These are phyloP conservation scores for Taiozyma sp. DNA, from an alignment of 1,139 yeast species.

Conservation along the genomic window DNA sequence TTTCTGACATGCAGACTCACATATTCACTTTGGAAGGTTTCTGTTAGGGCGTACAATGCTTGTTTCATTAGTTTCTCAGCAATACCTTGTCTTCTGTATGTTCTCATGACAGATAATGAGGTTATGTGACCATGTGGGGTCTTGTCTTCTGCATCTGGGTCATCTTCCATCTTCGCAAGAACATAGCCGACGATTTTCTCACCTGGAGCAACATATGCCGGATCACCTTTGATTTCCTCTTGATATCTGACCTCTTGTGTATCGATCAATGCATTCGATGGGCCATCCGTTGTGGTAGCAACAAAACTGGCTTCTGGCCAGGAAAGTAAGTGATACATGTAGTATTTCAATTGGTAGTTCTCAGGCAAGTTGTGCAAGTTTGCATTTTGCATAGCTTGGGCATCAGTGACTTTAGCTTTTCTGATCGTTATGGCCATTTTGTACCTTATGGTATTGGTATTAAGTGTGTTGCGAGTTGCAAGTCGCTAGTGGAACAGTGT, in stretches of 20 bases:
- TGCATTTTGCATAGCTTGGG: conserved; percentile 95
- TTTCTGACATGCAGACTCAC: conserved; percentile 93
- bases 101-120: conserved; percentile 89
- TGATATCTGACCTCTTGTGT: conserved; percentile 15
- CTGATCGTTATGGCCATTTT: conserved; percentile 82
- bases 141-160: conserved; percentile 65
- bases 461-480: too few relatives aligned
- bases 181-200: conserved; percentile 93
- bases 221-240: conserved; percentile 33
- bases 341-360: conserved; percentile 87
- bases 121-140: conserved; percentile 93
- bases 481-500: too few relatives aligned
- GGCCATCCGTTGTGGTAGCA: conserved; percentile 63
- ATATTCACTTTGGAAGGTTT: conserved; percentile 74
- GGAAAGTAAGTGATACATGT: conserved; percentile 85
- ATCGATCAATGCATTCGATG: conserved; percentile 16
- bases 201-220: conserved; percentile 51
- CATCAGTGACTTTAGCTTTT: conserved; percentile 79
- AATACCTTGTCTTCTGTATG: conserved; percentile 90
- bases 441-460: neutral
- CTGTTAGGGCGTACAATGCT: conserved; percentile 72
- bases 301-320: conserved; percentile 99
- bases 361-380: conserved; percentile 92
- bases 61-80: conserved; percentile 94
- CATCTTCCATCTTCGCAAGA: conserved; percentile 95